phyloP scores from a whole-genome alignment of 2,329 filamentous ascomycete genomes.

The Cryphonectria japonica region DNA sequence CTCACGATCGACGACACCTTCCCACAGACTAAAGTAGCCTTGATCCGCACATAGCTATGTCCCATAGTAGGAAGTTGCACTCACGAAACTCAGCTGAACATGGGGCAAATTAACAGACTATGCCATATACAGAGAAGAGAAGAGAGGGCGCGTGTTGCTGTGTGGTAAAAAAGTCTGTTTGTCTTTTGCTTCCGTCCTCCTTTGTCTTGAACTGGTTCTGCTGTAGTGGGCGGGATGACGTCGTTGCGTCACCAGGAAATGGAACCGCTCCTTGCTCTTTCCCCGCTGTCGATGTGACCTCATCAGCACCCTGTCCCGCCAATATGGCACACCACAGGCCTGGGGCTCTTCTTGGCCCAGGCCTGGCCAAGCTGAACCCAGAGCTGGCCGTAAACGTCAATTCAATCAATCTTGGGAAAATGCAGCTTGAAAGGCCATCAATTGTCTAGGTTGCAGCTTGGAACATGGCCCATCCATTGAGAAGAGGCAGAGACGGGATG shows the following conservation, averaged over 20 bases:
- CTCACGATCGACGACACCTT: constrained; percentile 5
- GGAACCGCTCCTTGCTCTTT: background rate
- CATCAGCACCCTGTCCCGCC: constrained; percentile 3
- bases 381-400: background rate
- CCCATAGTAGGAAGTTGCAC: background rate
- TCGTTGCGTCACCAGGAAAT: background rate
- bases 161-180: background rate
- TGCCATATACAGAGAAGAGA: background rate
- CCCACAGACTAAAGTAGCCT: constrained; percentile 3
- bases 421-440: no score
- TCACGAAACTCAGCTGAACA: background rate
- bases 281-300: constrained; percentile 8
- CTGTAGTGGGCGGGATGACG: constrained; percentile 5
- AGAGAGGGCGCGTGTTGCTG: background rate
- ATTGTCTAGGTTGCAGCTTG: background rate
- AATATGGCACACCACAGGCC: background rate
- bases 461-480: background rate
- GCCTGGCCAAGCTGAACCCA: constrained; percentile 6
- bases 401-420: background rate
- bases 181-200: background rate
- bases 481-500: background rate
- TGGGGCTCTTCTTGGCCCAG: background rate
- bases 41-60: background rate
- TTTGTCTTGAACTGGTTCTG: background rate
- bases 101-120: background rate